Base-by-base conservation (phyloP, 179 eudicot genomes). In the Corrigiola litoralis region DNA sequence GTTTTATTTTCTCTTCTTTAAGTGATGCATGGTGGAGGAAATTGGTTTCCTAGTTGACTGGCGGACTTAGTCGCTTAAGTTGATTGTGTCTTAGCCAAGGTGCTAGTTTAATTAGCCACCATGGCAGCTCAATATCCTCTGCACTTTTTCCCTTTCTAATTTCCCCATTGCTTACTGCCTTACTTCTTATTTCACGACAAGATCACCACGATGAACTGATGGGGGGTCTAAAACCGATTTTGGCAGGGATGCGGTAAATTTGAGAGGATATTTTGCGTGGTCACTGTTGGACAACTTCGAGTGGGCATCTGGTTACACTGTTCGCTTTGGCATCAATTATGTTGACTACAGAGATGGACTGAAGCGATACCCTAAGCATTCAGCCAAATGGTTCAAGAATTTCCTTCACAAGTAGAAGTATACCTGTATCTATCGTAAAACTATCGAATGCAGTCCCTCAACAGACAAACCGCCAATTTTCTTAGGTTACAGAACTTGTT, bases 281-380 rank as follows among this genome's bases (percentile, higher is more conserved):
- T 79, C 82, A 46, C 72, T 70, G 56, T 40, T 68, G 61, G 82
- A 79, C 70, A 75, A 75, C 69, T 79, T 79, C 34, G 82, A 79
- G 54, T 79, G 82, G 82, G 18, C 14, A 29, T 9, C 68, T 18
- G 82, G 80, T 44, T 79, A 63, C 56, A 79, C 66, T 11, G 63
- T 54, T 33, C 70, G 83, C 20, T 79, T 75, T 57, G 80, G 83
- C 29, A 59, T 75, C 20, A 49, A 58, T 41, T 75, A 37, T 31
- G 68, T 79, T 13, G 83, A 75, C 58, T 75, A 46, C 48, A 65
- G 33, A 6, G 21, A 75, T 21, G 68, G 68, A 41, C 47, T 71
- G 21, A 75, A 68, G 61, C 29, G 82, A 66, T 60, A 64, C 47
- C 69, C 63, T 23, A 73, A 79, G 68, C 70, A 21, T 51, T 75